Conservation (phyloP, 2,329 filamentous ascomycete species). For the Knufia petricola region DNA sequence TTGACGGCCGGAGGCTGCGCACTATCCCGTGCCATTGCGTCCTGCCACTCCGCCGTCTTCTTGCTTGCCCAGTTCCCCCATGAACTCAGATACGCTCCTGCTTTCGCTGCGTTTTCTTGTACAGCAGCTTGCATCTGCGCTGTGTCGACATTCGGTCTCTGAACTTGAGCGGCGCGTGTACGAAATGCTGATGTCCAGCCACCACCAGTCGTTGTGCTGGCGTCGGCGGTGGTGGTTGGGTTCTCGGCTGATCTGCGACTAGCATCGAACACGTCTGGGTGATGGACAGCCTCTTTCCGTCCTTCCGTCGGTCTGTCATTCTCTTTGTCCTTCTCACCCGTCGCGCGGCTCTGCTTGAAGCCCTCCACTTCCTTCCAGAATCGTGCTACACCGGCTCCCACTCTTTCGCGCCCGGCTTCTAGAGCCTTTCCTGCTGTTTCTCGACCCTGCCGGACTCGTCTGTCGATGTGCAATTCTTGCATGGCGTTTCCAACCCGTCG, state of each 20-base stretch:
- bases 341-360: conserved; percentile 6
- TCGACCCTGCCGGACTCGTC: conserved; percentile 70
- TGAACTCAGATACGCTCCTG: conserved; percentile 53
- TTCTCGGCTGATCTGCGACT: conserved; percentile 15
- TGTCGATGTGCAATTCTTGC: conserved; percentile 85
- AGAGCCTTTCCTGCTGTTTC: conserved; percentile 83
- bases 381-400: conserved; percentile 14
- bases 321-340: conserved; percentile 22
- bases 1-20: not conserved
- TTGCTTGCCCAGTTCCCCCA: conserved; percentile 53
- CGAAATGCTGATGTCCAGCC: conserved; percentile 23
- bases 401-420: conserved; percentile 63
- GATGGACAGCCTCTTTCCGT: conserved; percentile 15
- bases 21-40: conserved; percentile 24
- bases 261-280: conserved; percentile 6
- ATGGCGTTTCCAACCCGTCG: conserved; percentile 83
- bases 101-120: conserved; percentile 44
- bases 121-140: conserved; percentile 46
- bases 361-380: conserved; percentile 20
- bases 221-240: conserved; percentile 24
- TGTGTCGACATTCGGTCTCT: conserved; percentile 38
- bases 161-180: conserved; percentile 18
- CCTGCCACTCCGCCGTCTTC: conserved; percentile 38
- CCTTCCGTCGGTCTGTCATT: conserved; percentile 12
- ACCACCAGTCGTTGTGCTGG: conserved; percentile 7